phyloP scores from a whole-genome alignment of 2,329 filamentous ascomycete species.

The Aspergillus piperis region DNA sequence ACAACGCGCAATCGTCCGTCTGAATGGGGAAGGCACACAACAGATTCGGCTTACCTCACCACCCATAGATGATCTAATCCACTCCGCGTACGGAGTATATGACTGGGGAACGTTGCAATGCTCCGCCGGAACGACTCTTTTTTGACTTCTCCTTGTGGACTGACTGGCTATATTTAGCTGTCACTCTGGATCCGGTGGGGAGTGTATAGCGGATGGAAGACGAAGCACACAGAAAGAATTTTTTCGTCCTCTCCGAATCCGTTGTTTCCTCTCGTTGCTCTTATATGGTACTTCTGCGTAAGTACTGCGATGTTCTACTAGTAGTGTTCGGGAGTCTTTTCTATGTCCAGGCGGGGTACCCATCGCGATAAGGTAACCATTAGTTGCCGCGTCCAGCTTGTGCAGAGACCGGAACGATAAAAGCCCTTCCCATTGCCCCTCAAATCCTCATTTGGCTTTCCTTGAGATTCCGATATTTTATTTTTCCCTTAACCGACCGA shows the following conservation, averaged over 20 bases:
- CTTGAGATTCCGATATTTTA: slow-evolving; percentile 3
- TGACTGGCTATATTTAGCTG: slow-evolving; percentile 14
- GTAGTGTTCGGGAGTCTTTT: background rate
- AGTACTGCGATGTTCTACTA: background rate
- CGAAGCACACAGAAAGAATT: background rate
- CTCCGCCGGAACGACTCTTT: slow-evolving; percentile 5
- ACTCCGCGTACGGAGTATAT: background rate
- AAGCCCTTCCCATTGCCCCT: background rate
- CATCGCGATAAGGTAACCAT: background rate
- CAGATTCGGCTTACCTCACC: slow-evolving; percentile 15
- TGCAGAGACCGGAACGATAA: background rate
- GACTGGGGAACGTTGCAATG: slow-evolving; percentile 9
- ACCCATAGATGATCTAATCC: slow-evolving; percentile 9
- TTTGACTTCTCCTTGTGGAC: background rate
- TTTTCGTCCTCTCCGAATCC: slow-evolving; percentile 7
- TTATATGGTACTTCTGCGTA: slow-evolving; percentile 8
- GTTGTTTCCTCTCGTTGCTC: slow-evolving; percentile 5
- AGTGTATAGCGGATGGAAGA: slow-evolving; percentile 7
- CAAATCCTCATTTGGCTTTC: background rate
- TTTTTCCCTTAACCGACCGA: slow-evolving; percentile 23
- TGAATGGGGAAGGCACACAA: slow-evolving; percentile 2
- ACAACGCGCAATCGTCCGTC: slow-evolving; percentile 14
- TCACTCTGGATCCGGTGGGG: slow-evolving; percentile 5
- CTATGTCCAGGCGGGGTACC: slow-evolving; percentile 10
- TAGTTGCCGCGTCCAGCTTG: background rate